Evolutionary conservation across 2,329 filamentous ascomycete genomes (phyloP).

Genomic region (Fusarium buxicola): DNA sequence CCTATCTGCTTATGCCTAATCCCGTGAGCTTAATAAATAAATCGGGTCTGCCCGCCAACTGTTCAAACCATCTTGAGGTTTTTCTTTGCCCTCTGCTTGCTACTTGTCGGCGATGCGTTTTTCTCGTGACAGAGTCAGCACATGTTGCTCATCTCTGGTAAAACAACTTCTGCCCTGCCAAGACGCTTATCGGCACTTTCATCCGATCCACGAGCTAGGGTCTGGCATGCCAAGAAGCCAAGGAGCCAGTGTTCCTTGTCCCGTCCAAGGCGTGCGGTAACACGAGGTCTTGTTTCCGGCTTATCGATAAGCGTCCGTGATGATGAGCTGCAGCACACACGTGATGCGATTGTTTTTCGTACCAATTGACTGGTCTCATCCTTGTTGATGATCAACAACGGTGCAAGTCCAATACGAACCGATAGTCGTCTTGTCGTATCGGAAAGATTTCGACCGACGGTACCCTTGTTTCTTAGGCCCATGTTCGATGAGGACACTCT

Average conservation of each 20-base stretch:
- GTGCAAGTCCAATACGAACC: no score
- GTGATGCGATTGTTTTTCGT: not conserved
- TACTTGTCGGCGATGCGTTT: not conserved
- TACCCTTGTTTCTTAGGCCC: no score
- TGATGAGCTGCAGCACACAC: no score
- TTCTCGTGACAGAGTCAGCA: not conserved
- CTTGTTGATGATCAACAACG: no score
- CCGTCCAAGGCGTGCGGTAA: constrained; percentile 24
- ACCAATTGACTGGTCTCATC: no score
- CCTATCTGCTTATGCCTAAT: constrained; percentile 9
- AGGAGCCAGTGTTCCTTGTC: constrained; percentile 30
- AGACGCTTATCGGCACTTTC: constrained; percentile 43
- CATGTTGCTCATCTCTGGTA: constrained; percentile 21
- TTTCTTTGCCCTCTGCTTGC: not conserved
- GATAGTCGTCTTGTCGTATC: no score
- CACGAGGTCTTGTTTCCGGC: not conserved
- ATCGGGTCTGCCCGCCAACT: not conserved
- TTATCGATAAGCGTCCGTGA: no score
- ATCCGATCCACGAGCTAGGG: constrained; percentile 43
- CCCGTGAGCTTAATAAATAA: constrained; percentile 18
- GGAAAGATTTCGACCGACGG: no score
- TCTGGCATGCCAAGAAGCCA: constrained; percentile 40
- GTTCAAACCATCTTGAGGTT: not conserved
- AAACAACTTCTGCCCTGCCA: constrained; percentile 37
- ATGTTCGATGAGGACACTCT: no score